Percentiles rank a stretch among this genome's conserved stretches.
Evolutionary conservation across 192 early-diverging fungal genomes (phyloP).

Genomic region (Gorgonomyces haynaldii): DNA sequence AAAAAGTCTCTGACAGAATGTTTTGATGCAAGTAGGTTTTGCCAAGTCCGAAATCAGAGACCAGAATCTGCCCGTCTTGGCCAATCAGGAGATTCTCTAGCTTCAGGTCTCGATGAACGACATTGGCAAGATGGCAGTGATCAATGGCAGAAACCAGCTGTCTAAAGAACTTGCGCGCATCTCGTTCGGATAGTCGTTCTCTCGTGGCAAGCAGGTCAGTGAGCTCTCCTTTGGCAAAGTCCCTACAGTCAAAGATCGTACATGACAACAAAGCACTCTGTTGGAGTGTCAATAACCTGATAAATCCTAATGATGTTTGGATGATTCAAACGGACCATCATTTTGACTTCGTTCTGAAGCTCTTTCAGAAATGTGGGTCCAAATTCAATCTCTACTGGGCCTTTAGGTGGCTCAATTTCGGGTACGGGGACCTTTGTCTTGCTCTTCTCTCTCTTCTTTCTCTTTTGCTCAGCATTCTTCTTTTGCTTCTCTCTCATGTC

Average conservation of each 20-base stretch:
- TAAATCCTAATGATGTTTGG: constrained; percentile 50
- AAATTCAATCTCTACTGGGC: too few species aligned
- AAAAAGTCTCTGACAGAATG: constrained; percentile 33
- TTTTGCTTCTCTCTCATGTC: constrained; percentile 38
- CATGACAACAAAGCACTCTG: constrained; percentile 56
- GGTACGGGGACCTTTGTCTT: constrained; percentile 1
- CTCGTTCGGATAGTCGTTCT: constrained; percentile 34
- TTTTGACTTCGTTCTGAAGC: constrained; percentile 44
- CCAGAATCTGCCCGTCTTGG: constrained; percentile 21
- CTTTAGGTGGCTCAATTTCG: too few species aligned
- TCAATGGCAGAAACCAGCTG: constrained; percentile 52
- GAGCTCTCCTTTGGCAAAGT: constrained; percentile 49
- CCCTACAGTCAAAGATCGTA: constrained; percentile 27
- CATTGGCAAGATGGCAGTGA: constrained; percentile 49
- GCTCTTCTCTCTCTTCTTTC: constrained; percentile 1
- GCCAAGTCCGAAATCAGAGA: constrained; percentile 35
- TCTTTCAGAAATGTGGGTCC: constrained; percentile 11
- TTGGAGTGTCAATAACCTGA: constrained; percentile 48
- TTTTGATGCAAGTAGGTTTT: constrained; percentile 32
- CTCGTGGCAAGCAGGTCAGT: constrained; percentile 43
- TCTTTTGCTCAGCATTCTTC: constrained; percentile 28
- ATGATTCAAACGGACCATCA: constrained; percentile 51
- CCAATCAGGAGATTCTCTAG: constrained; percentile 47
- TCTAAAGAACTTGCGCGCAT: constrained; percentile 45
- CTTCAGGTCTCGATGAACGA: constrained; percentile 50